A percentile compares a stretch with the other conserved stretches of the same genome.
Conservation (phyloP, 2,329 filamentous ascomycete species). For the Diplodia seriata region DNA sequence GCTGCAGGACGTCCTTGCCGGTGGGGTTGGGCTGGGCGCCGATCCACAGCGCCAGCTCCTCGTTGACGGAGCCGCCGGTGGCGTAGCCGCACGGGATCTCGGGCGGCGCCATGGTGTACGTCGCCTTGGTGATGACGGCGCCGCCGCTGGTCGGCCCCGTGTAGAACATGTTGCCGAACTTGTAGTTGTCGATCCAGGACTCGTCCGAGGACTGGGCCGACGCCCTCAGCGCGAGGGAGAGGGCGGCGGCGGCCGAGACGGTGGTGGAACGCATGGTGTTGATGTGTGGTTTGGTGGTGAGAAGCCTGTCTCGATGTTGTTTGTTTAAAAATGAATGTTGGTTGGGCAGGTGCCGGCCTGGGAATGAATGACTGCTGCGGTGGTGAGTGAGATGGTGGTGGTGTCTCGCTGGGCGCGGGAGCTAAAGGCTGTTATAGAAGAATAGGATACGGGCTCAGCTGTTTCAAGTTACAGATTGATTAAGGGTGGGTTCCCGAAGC, state of each 20-base stretch:
- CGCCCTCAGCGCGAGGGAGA: conserved; percentile 18
- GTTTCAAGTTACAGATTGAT: conserved; percentile 25
- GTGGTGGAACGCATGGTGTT: conserved; percentile 22
- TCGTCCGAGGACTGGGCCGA: conserved; percentile 19
- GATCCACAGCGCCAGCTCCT: conserved; percentile 31
- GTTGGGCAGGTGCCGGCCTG: neutral
- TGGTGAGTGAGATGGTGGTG: too few relatives aligned
- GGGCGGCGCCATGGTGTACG: conserved; percentile 32
- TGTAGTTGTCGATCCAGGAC: conserved; percentile 26
- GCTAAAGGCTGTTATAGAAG: conserved; percentile 10
- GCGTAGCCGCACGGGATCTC: conserved; percentile 26
- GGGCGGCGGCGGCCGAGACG: conserved; percentile 19
- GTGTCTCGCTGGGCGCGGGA: neutral
- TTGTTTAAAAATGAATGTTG: conserved; percentile 15
- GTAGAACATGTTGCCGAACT: conserved; percentile 35
- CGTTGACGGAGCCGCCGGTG: neutral
- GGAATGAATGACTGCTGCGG: conserved; percentile 12
- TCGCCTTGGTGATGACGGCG: conserved; percentile 34
- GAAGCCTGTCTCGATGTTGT: conserved; percentile 8
- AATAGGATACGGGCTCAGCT: neutral
- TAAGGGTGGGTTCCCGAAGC: conserved; percentile 19
- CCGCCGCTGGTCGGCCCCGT: conserved; percentile 32
- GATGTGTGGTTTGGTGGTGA: neutral
- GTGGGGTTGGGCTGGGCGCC: conserved; percentile 30
- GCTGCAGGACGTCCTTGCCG: conserved; percentile 27